A percentile compares a stretch with the other conserved stretches of the same genome.
These are phyloP conservation scores for Hirsutella rhossiliensis DNA, from an alignment of 2,329 filamentous ascomycete genomes.

Conservation along the genomic window DNA sequence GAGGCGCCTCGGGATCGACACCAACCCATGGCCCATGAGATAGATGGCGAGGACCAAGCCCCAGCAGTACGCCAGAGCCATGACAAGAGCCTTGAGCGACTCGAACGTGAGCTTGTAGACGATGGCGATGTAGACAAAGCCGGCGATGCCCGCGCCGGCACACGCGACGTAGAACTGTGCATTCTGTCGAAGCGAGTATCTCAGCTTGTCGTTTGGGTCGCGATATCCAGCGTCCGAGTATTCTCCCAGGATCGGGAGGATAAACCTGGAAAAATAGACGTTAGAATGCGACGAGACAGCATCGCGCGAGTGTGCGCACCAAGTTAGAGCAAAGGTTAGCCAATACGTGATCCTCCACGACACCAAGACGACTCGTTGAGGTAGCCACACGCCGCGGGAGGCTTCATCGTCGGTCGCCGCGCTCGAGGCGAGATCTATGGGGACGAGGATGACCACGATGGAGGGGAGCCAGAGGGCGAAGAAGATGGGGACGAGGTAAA, in stretches of 20 bases:
- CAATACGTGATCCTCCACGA: constrained; percentile 95
- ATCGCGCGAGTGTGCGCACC: constrained; percentile 40
- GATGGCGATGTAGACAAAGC: constrained; percentile 72
- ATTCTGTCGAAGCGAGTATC: constrained; percentile 80
- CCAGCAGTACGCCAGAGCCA: constrained; percentile 94
- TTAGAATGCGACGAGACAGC: background rate
- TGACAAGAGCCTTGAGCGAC: constrained; percentile 71
- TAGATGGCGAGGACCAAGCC: constrained; percentile 87
- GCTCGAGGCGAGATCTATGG: constrained; percentile 87
- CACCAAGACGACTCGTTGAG: constrained; percentile 64
- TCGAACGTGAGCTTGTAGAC: constrained; percentile 61
- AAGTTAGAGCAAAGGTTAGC: constrained; percentile 90
- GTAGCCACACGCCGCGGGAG: constrained; percentile 77
- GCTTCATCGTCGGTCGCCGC: constrained; percentile 59
- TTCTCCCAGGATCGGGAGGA: constrained; percentile 85
- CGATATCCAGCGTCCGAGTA: constrained; percentile 91
- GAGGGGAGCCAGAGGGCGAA: constrained; percentile 89
- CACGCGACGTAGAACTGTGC: constrained; percentile 79
- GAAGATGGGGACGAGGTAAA: constrained; percentile 85
- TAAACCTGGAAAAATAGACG: constrained; percentile 47
- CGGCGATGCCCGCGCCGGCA: constrained; percentile 55
- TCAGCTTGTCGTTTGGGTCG: constrained; percentile 65
- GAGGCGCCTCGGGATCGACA: constrained; percentile 74
- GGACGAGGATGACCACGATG: constrained; percentile 82
- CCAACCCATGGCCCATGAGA: constrained; percentile 92